phyloP scores from a whole-genome alignment of 2,329 filamentous ascomycete species.

The Calcarisporium arbuscula region DNA sequence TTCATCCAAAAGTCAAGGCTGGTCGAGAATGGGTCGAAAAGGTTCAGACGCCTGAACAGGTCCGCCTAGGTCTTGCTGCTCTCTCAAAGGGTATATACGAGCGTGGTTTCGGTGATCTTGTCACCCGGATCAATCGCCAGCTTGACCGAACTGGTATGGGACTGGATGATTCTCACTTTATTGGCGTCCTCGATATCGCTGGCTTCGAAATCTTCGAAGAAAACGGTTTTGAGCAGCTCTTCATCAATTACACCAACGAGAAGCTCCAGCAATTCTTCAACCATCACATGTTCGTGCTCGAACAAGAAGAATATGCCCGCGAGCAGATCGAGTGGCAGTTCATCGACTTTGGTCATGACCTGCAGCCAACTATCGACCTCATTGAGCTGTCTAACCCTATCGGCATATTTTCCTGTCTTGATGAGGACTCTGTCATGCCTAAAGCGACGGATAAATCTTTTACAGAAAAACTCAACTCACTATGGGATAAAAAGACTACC shows the following conservation, averaged over 20 bases:
- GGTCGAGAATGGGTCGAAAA: conserved; percentile 98
- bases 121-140: conserved; percentile 84
- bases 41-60: conserved; percentile 94
- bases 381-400: conserved; percentile 96
- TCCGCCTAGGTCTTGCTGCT: conserved; percentile 81
- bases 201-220: conserved; percentile 98
- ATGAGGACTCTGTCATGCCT: conserved; percentile 98
- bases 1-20: conserved; percentile 92
- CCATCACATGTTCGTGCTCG: conserved; percentile 98
- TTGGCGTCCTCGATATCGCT: conserved; percentile 96
- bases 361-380: conserved; percentile 95
- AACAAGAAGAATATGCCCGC: conserved; percentile 95
- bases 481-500: conserved; percentile 93
- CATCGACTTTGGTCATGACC: conserved; percentile 94
- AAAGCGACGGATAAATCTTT: conserved; percentile 97
- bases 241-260: conserved; percentile 99
- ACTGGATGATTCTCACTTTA: conserved; percentile 87
- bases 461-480: conserved; percentile 90
- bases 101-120: conserved; percentile 87
- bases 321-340: conserved; percentile 99
- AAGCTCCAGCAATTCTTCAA: conserved; percentile 99
- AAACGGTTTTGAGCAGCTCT: conserved; percentile 98
- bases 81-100: conserved; percentile 97
- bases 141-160: conserved; percentile 80
- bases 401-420: conserved; percentile 95